phyloP scores from a whole-genome alignment of 108 stramenopile genomes.

The Conticribra weissflogii region DNA sequence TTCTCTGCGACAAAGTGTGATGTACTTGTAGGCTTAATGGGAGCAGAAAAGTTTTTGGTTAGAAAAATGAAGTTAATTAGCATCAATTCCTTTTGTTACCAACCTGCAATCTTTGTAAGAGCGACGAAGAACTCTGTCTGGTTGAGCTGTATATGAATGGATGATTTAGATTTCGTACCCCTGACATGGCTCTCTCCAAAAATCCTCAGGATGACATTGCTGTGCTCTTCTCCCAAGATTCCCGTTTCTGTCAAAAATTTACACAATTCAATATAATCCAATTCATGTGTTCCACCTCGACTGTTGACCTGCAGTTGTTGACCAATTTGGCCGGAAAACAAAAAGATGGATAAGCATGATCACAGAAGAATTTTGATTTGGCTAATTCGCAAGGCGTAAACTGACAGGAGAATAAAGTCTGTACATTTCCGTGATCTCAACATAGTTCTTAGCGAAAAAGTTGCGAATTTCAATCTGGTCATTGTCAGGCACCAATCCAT shows the following conservation, averaged over 20 bases:
- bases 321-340: no score
- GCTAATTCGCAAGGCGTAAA: no score
- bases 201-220: slow-evolving; percentile 21
- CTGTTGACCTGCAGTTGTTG: no score
- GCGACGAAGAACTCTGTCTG: slow-evolving; percentile 22
- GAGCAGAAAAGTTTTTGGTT: not conserved
- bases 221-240: slow-evolving; percentile 26
- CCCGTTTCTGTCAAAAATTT: slow-evolving; percentile 30
- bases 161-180: slow-evolving; percentile 11
- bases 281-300: slow-evolving; percentile 31
- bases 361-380: no score
- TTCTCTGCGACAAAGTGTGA: slow-evolving; percentile 15
- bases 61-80: not conserved
- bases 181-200: slow-evolving; percentile 26
- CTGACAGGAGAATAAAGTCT: slow-evolving; percentile 20
- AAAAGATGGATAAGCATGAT: no score
- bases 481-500: slow-evolving; percentile 20
- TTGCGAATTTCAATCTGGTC: slow-evolving; percentile 18
- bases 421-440: slow-evolving; percentile 23
- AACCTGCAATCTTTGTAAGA: slow-evolving; percentile 21
- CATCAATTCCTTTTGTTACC: not conserved
- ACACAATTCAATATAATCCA: slow-evolving; percentile 35
- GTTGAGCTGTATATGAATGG: slow-evolving; percentile 21
- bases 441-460: slow-evolving; percentile 13
- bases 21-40: slow-evolving; percentile 16